These are phyloP conservation scores for Stylosanthes scabra DNA, from an alignment of 331 rosid genomes.

Conservation along the genomic window DNA sequence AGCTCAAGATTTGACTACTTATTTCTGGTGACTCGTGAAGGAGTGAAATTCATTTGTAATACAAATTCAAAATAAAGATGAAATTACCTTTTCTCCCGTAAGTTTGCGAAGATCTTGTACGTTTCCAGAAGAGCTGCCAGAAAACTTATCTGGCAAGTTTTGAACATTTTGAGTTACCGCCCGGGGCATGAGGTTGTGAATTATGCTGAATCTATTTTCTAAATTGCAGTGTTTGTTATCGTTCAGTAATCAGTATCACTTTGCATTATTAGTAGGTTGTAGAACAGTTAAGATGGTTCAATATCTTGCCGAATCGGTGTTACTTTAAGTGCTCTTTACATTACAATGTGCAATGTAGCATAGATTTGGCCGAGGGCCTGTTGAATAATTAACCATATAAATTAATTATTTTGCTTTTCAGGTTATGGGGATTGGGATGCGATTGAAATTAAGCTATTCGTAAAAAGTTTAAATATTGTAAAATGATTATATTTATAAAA, in stretches of 20 bases:
- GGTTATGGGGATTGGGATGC: neutral
- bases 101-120: neutral
- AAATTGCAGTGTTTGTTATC: neutral
- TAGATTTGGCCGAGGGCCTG: neutral
- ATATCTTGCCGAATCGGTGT: neutral
- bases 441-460: neutral
- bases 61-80: slow-evolving; percentile 20
- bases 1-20: slow-evolving; percentile 20
- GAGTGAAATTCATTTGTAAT: slow-evolving; percentile 25
- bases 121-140: slow-evolving; percentile 6
- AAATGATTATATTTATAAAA: too few species aligned
- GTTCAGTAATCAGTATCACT: neutral
- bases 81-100: neutral
- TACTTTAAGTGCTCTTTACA: neutral
- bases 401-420: slow-evolving; percentile 4
- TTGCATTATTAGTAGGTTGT: neutral
- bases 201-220: neutral
- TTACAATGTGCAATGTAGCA: neutral
- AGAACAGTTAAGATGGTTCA: slow-evolving; percentile 4
- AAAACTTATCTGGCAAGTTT: slow-evolving; percentile 1
- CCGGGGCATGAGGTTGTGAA: slow-evolving; percentile 1
- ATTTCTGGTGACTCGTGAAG: slow-evolving; percentile 20
- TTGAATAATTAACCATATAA: slow-evolving; percentile 5
- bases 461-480: too few species aligned
- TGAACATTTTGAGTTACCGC: slow-evolving; percentile 17